Percentiles rank a stretch among this genome's conserved stretches.
These are phyloP conservation scores for Spizellomyces punctatus DNA, from an alignment of 192 early-diverging fungal species.

Conservation along the genomic window DNA sequence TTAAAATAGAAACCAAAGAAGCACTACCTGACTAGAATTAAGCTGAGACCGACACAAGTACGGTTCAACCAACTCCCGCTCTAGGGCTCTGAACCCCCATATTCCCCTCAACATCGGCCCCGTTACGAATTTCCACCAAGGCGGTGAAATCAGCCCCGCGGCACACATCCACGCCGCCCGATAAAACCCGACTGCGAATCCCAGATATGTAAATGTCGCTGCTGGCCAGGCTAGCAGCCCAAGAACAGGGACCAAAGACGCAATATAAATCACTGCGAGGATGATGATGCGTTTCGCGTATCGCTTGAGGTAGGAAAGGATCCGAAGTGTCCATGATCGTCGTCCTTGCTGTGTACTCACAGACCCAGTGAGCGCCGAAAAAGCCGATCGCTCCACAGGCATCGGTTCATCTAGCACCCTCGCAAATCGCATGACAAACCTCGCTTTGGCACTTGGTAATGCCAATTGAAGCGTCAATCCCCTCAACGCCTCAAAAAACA, in stretches of 20 bases:
- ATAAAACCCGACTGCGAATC: slow-evolving; percentile 25
- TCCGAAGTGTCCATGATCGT: neutral
- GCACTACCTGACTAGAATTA: slow-evolving; percentile 15
- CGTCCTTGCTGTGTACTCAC: slow-evolving; percentile 1
- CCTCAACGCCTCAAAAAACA: slow-evolving; percentile 38
- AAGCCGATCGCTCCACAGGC: neutral
- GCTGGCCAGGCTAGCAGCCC: slow-evolving; percentile 36
- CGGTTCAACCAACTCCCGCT: slow-evolving; percentile 46
- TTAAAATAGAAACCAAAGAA: no score
- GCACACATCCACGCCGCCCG: slow-evolving; percentile 22
- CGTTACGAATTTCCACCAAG: slow-evolving; percentile 38
- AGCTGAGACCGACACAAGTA: slow-evolving; percentile 41
- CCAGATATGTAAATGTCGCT: slow-evolving; percentile 40
- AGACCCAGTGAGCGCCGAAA: neutral
- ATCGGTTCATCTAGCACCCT: slow-evolving; percentile 4
- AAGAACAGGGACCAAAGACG: slow-evolving; percentile 28
- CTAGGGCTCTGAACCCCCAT: slow-evolving; percentile 35
- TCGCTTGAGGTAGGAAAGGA: slow-evolving; percentile 33
- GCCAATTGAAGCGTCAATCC: neutral
- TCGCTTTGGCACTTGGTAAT: neutral
- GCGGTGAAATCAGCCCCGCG: slow-evolving; percentile 26
- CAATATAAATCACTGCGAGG: slow-evolving; percentile 20
- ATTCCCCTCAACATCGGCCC: slow-evolving; percentile 31
- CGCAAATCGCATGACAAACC: slow-evolving; percentile 25
- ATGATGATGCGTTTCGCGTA: slow-evolving; percentile 30